phyloP scores from a whole-genome alignment of 106 monocot genomes.

The Gastrodia elata region DNA sequence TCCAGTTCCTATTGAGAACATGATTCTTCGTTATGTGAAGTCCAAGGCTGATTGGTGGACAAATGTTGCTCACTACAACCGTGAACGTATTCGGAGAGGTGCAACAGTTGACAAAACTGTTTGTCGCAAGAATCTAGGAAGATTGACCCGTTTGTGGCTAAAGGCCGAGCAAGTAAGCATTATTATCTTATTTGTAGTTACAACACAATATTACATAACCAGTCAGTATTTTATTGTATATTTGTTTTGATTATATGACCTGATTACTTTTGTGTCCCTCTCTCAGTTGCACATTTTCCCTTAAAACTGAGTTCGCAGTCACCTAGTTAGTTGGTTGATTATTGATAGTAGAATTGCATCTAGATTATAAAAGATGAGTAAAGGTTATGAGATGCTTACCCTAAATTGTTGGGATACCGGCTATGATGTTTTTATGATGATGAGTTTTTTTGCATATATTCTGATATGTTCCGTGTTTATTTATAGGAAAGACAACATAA shows the following conservation, averaged over 20 bases:
- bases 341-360: neutral
- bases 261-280: neutral
- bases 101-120: slow-evolving; percentile 99
- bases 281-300: no score
- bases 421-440: neutral
- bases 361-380: neutral
- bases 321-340: neutral
- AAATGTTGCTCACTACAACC: slow-evolving; percentile 99
- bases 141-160: slow-evolving; percentile 94
- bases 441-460: neutral
- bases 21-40: slow-evolving; percentile 99
- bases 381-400: neutral
- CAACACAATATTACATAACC: neutral
- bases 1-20: slow-evolving; percentile 98
- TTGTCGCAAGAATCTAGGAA: slow-evolving; percentile 95
- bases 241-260: neutral
- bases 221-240: neutral
- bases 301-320: neutral
- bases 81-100: slow-evolving; percentile 98
- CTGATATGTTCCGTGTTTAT: slow-evolving; percentile 1
- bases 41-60: slow-evolving; percentile 99
- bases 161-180: slow-evolving; percentile 85
- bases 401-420: neutral
- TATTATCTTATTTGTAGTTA: neutral
- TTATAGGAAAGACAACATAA: slow-evolving; percentile 96